Base-by-base conservation (phyloP, 2,329 filamentous ascomycete species). In the Hypomyces perniciosus region DNA sequence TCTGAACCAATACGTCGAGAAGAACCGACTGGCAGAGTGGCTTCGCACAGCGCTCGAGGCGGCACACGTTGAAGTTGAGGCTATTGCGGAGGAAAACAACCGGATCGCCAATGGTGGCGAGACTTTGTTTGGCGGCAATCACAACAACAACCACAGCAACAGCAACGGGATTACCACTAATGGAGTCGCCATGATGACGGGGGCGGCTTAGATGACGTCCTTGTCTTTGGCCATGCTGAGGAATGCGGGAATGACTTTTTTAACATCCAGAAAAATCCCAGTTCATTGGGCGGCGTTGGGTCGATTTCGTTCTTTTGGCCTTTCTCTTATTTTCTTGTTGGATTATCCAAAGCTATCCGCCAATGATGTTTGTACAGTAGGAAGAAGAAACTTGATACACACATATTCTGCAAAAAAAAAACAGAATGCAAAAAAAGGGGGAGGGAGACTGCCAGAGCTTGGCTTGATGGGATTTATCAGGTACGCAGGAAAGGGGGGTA, bases 21-120 rank as follows among this genome's bases (percentile, higher is more conserved):
- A 84, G 65, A 77, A 82, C 52, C 77, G 83, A 35, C 76, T 96
- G 8, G 80, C 83, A 6, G 77, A 85, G 50, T 95, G 91, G 88
- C 67, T 73, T 13, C 64, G 59, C 8, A 66, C 66, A 9, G 66
- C 69, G 6, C 65, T 69, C 26, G 66, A 72, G 30, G 63, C 64
- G 28, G 72, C 71, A 13, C 64, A 68, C 41, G 53, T 59, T 7
- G 61, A 70, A 52, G 57, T 71, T 27, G 61, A 66, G 44, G 60
- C 55, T 31, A 55, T 64, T 8, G 55, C 62, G 43, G 70, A 72
- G 38, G 62, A 65, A 29, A 60, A 55, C 27, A 67, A 63, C 6
- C 53, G 48, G 41, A 51, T 46, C 9, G 59, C 55, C 28, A 50
- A 27, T 6, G 37, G 50, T 4, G 34, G 45, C 8, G n/a, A 6